A percentile compares a stretch with the other conserved stretches of the same genome.
Conservation (phyloP, 2,329 filamentous ascomycete species). For the Sclerotinia borealis region DNA sequence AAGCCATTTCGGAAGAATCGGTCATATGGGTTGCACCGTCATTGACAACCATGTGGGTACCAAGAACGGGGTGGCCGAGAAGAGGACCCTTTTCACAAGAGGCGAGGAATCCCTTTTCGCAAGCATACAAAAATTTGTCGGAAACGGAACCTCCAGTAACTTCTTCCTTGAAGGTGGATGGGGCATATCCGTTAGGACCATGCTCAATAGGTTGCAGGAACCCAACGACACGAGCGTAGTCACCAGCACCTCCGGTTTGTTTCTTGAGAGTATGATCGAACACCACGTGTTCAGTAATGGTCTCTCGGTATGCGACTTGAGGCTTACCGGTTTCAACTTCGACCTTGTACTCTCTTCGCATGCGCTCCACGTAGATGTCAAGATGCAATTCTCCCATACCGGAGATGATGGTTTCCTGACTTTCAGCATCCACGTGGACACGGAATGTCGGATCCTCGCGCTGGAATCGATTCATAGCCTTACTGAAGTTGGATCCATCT, state of each 20-base stretch:
- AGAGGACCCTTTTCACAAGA: slow-evolving; percentile 82
- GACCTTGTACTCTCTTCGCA: slow-evolving; percentile 93
- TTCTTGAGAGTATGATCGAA: slow-evolving; percentile 95
- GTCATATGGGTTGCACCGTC: slow-evolving; percentile 97
- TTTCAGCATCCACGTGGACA: slow-evolving; percentile 85
- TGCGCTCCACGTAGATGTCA: slow-evolving; percentile 95
- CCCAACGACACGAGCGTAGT: slow-evolving; percentile 87
- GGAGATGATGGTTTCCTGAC: slow-evolving; percentile 93
- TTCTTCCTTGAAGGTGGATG: slow-evolving; percentile 78
- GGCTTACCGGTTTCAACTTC: slow-evolving; percentile 95
- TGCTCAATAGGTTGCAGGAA: slow-evolving; percentile 75
- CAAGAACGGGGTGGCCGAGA: slow-evolving; percentile 88
- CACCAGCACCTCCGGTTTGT: slow-evolving; percentile 90
- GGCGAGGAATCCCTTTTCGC: slow-evolving; percentile 86
- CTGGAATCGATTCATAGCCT: slow-evolving; percentile 98
- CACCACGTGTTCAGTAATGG: slow-evolving; percentile 69
- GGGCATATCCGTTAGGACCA: slow-evolving; percentile 45
- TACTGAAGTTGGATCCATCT: slow-evolving; percentile 90
- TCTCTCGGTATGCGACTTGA: slow-evolving; percentile 95
- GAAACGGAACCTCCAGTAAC: slow-evolving; percentile 86
- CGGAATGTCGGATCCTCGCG: slow-evolving; percentile 97
- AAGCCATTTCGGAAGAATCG: slow-evolving; percentile 94
- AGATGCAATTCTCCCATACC: slow-evolving; percentile 98
- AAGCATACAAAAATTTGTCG: slow-evolving; percentile 93
- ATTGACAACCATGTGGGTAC: slow-evolving; percentile 84